phyloP scores from a whole-genome alignment of 768 basidiomycete species.

The Gyrodon lividus region DNA sequence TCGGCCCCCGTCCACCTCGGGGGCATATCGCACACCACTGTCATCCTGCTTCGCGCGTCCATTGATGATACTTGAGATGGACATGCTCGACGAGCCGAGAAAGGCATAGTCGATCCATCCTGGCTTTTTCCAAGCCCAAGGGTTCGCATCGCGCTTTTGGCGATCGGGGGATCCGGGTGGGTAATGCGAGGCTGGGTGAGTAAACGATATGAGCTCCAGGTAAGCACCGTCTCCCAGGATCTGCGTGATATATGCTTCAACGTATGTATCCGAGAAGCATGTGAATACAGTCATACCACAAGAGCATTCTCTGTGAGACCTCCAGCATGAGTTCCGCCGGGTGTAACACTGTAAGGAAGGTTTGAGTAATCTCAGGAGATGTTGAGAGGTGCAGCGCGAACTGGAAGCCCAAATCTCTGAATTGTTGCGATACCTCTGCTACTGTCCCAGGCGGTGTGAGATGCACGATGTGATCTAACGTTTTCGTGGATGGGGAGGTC shows the following conservation, averaged over 20 bases:
- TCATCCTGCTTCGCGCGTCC: constrained; percentile 42
- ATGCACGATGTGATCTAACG: constrained; percentile 69
- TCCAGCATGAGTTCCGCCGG: constrained; percentile 63
- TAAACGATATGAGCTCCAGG: constrained; percentile 70
- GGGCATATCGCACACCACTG: constrained; percentile 40
- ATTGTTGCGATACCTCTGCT: constrained; percentile 47
- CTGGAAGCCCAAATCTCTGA: constrained; percentile 66
- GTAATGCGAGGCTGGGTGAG: constrained; percentile 51
- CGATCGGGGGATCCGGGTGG: constrained; percentile 49
- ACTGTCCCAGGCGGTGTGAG: constrained; percentile 65
- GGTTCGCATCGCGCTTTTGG: constrained; percentile 41
- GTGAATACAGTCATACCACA: constrained; percentile 40
- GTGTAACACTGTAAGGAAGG: constrained; percentile 48
- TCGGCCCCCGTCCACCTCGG: constrained; percentile 54
- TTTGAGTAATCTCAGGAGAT: not conserved
- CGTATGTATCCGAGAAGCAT: too few relatives aligned
- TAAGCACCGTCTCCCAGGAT: constrained; percentile 50
- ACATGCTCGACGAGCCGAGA: constrained; percentile 48
- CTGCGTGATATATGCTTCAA: constrained; percentile 3
- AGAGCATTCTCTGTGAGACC: constrained; percentile 67
- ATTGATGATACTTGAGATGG: constrained; percentile 56
- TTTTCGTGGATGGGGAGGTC: constrained; percentile 37
- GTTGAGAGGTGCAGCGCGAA: constrained; percentile 27
- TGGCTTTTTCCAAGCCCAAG: constrained; percentile 52
- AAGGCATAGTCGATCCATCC: constrained; percentile 73